Evolutionary conservation across 768 basidiomycete genomes (phyloP).

Genomic region (Strobilomyces dryophilus): DNA sequence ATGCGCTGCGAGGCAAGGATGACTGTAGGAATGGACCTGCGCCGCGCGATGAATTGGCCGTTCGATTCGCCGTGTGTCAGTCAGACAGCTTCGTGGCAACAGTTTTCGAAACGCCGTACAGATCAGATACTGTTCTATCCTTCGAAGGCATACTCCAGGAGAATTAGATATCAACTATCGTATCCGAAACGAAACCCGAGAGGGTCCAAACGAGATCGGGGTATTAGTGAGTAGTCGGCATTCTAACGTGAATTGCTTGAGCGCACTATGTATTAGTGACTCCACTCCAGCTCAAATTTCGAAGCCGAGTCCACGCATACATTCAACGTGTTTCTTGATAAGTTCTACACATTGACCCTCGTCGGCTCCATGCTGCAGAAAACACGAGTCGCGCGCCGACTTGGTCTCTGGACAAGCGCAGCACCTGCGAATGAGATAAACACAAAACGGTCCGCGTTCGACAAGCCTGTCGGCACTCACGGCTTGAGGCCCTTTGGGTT

Average conservation of each 20-base stretch:
- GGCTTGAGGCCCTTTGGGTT: conserved; percentile 96
- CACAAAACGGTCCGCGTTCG: neutral
- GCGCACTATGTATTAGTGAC: neutral
- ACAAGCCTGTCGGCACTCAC: conserved; percentile 43
- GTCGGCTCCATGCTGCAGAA: conserved; percentile 65
- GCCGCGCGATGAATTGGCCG: too few relatives aligned
- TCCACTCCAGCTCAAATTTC: conserved; percentile 47
- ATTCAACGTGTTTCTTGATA: conserved; percentile 76
- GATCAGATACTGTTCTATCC: too few relatives aligned
- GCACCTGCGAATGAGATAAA: conserved; percentile 52
- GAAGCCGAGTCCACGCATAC: conserved; percentile 92
- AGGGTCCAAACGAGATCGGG: too few relatives aligned
- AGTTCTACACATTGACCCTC: conserved; percentile 78
- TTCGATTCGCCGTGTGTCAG: too few relatives aligned
- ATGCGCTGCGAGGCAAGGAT: too few relatives aligned
- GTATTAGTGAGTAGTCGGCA: neutral
- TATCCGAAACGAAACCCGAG: too few relatives aligned
- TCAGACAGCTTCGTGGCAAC: too few relatives aligned
- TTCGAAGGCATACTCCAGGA: too few relatives aligned
- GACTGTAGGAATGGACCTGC: too few relatives aligned
- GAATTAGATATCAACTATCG: too few relatives aligned
- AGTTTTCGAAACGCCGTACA: too few relatives aligned
- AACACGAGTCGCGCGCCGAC: conserved; percentile 89
- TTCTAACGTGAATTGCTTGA: neutral
- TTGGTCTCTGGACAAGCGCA: conserved; percentile 97